These are phyloP conservation scores for Oenanthe javanica DNA, from an alignment of 140 eudicot genomes.

Conservation along the genomic window DNA sequence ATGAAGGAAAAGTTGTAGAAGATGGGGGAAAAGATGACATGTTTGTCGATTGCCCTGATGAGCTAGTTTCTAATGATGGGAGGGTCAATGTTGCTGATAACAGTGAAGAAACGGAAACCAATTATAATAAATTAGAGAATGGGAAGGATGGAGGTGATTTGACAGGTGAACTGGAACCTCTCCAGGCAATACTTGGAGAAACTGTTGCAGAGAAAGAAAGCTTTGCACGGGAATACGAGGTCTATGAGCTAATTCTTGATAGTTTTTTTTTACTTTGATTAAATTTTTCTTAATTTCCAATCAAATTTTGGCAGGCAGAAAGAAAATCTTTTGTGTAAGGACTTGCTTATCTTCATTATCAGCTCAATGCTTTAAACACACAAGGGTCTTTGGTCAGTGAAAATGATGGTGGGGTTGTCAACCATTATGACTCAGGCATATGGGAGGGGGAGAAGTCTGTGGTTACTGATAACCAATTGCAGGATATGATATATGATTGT, in stretches of 20 bases:
- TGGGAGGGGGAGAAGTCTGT: conserved; percentile 28
- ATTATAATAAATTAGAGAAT: conserved; percentile 21
- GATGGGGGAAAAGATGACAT: conserved; percentile 80
- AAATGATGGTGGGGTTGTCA: conserved; percentile 18
- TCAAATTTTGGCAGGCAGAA: conserved; percentile 51
- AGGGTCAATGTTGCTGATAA: conserved; percentile 22
- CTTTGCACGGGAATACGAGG: conserved; percentile 51
- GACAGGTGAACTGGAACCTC: conserved; percentile 34
- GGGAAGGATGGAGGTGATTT: conserved; percentile 23
- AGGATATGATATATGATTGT: conserved; percentile 55
- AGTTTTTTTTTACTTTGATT: neutral
- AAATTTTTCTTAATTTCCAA: conserved; percentile 16
- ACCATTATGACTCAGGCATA: conserved; percentile 16
- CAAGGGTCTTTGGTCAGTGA: conserved; percentile 22
- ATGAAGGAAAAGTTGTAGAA: conserved; percentile 38
- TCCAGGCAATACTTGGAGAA: conserved; percentile 30
- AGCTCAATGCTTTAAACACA: conserved; percentile 37
- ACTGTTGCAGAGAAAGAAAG: conserved; percentile 44
- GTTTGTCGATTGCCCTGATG: conserved; percentile 97
- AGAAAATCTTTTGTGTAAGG: conserved; percentile 30
- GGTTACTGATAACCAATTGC: conserved; percentile 26
- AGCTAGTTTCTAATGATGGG: conserved; percentile 25
- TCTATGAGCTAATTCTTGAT: conserved; percentile 13
- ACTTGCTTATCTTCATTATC: conserved; percentile 39
- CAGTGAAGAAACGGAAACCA: conserved; percentile 26